Percentiles rank a stretch among this genome's conserved stretches.
Evolutionary conservation across 148 eudicot species (phyloP).

Genomic region (Fagopyrum homotropicum): DNA sequence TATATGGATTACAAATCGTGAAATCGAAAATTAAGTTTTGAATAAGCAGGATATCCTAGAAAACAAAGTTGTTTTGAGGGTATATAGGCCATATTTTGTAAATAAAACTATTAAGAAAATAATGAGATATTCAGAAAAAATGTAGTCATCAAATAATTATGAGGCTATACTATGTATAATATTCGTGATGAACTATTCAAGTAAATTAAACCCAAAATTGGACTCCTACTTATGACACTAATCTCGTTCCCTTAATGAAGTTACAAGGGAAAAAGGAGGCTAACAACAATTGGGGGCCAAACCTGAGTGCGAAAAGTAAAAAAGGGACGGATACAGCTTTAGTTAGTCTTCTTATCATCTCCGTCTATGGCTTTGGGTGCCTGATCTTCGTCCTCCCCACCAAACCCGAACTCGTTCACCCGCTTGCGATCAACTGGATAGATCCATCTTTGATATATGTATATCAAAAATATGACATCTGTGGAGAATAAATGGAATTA

Average conservation of each 20-base stretch:
- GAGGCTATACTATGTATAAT: no score
- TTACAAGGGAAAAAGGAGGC: not conserved
- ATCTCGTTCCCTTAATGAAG: not conserved
- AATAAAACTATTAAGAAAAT: no score
- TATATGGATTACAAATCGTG: no score
- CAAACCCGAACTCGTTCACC: conserved; percentile 93
- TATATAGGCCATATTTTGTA: no score
- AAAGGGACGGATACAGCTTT: conserved; percentile 23
- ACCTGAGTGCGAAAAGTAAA: not conserved
- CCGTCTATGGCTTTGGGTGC: conserved; percentile 16
- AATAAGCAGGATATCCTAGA: no score
- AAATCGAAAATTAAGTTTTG: no score
- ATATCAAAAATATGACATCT: conserved; percentile 93
- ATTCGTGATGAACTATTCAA: no score
- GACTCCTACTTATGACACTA: conserved; percentile 5
- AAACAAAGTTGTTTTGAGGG: no score
- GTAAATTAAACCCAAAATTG: not conserved
- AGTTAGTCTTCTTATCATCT: conserved; percentile 88
- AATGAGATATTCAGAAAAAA: no score
- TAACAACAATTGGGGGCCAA: not conserved
- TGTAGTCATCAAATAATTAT: no score
- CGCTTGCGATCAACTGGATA: conserved; percentile 92
- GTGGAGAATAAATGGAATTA: conserved; percentile 21
- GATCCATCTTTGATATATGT: conserved; percentile 81
- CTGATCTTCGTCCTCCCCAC: conserved; percentile 65